Base-by-base conservation (phyloP, 2,329 filamentous ascomycete species). In the Macrophomina pseudophaseolina region DNA sequence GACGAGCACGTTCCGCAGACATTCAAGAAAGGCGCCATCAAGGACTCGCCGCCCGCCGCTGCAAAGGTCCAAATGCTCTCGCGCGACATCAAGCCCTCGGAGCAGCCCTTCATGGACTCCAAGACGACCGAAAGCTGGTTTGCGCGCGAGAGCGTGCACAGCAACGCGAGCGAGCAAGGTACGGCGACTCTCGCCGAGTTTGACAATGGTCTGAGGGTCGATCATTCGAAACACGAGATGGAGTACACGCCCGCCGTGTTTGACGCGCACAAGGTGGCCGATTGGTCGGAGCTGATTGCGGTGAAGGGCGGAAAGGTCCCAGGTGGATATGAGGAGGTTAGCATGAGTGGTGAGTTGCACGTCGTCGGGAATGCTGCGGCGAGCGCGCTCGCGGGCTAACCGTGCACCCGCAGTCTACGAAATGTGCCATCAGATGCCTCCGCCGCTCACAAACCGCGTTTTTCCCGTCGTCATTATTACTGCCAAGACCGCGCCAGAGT, bases 391-490 rank as follows among this genome's bases (percentile, higher is more conserved):
- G 35, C 64, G 28, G 18, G 32, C 12, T 28, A 16, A 5, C 32
- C 14, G 28, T 6, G 18, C 48, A 16, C 4, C 1, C 14, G 8
- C 28, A 71, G 79, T 91, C 28, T 84, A 85, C 69, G 88, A 92
- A 79, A 90, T 91, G 83, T 84, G 84, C 65, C 90, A 93, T 75
- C 81, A 82, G 53, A 82, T 93, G 40, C 85, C 85, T 0, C 79
- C 82, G 3, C 82, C 87, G n/a, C 80, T 92, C 7, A 82, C 83
- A 67, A 85, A 88, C 69, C 87, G 91, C 59, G 84, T 86, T 2
- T 93, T 93, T 70, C 84, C 88, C 16, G 87, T 90, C 2, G 75
- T 93, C 59, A 86, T 91, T 73, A 79, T 90, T 65, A 87, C 87
- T 5, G 64, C 67, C 7, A 66, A 66, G n/a, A 72, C 60, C 46